Evolutionary conservation across 2,329 filamentous ascomycete species (phyloP).

Genomic region (Shiraia sp.): DNA sequence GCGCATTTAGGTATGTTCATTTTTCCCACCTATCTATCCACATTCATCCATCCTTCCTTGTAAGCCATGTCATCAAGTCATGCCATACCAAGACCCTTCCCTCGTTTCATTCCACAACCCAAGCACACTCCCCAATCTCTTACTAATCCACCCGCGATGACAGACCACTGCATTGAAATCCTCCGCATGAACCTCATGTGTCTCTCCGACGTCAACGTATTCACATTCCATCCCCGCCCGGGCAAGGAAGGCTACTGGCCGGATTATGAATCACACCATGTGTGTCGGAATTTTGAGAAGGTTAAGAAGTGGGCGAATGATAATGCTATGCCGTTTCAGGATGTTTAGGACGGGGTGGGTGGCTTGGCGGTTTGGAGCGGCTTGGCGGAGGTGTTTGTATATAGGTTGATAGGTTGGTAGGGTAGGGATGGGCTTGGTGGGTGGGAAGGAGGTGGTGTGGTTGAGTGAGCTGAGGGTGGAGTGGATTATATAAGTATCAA

Average conservation of each 20-base stretch:
- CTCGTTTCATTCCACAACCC: no score
- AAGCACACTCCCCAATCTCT: no score
- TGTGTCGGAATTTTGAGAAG: slow-evolving; percentile 40
- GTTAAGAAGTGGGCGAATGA: slow-evolving; percentile 38
- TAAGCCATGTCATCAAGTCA: no score
- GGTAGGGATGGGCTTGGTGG: no score
- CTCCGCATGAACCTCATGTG: slow-evolving; percentile 45
- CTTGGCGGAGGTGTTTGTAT: not conserved
- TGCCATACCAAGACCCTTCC: no score
- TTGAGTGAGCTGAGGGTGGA: no score
- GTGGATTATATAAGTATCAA: no score
- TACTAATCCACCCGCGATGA: not conserved
- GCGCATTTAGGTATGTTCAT: slow-evolving; percentile 28
- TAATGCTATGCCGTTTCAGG: slow-evolving; percentile 35
- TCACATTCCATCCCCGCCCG: slow-evolving; percentile 32
- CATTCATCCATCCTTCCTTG: no score
- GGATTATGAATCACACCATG: slow-evolving; percentile 37
- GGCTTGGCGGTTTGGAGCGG: not conserved
- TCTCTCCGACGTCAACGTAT: slow-evolving; percentile 39
- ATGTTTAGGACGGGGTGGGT: slow-evolving; percentile 14
- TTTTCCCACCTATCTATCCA: not conserved
- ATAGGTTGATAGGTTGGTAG: no score
- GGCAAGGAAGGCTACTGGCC: slow-evolving; percentile 32
- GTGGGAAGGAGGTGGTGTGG: no score
- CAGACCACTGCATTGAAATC: slow-evolving; percentile 44